These are phyloP conservation scores for Athelia psychrophila DNA, from an alignment of 1,284 basidiomycete species.

Conservation along the genomic window DNA sequence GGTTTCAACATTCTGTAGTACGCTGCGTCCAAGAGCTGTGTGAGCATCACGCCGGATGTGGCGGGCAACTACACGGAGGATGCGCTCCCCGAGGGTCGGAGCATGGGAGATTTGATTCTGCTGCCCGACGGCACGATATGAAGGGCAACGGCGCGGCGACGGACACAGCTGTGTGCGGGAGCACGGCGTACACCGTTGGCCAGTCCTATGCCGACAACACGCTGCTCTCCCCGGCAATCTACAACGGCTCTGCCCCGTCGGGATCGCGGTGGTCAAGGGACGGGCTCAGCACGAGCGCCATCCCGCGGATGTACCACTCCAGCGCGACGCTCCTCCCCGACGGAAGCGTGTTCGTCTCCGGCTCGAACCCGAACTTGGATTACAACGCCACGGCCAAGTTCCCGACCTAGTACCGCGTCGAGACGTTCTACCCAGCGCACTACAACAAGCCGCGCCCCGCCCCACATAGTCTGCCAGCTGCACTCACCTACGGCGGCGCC, in stretches of 20 bases:
- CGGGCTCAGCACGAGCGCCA: slow-evolving; percentile 51
- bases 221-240: slow-evolving; percentile 53
- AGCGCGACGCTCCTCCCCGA: slow-evolving; percentile 75
- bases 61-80: slow-evolving; percentile 57
- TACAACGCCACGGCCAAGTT: slow-evolving; percentile 55
- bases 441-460: slow-evolving; percentile 75
- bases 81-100: slow-evolving; percentile 64
- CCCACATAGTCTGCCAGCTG: slow-evolving; percentile 61
- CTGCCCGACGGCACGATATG: slow-evolving; percentile 76
- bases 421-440: slow-evolving; percentile 75
- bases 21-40: slow-evolving; percentile 56
- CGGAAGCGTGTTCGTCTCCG: slow-evolving; percentile 74
- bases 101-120: slow-evolving; percentile 77
- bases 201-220: slow-evolving; percentile 56
- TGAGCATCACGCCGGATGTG: slow-evolving; percentile 56
- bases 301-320: slow-evolving; percentile 82
- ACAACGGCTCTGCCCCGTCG: slow-evolving; percentile 53
- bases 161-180: slow-evolving; percentile 65
- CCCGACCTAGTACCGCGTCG: slow-evolving; percentile 81
- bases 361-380: slow-evolving; percentile 86
- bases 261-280: slow-evolving; percentile 65
- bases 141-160: slow-evolving; percentile 78
- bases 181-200: slow-evolving; percentile 44
- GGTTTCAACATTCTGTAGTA: slow-evolving; percentile 45
- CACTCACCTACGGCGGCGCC: slow-evolving; percentile 76